Conservation (phyloP, 2,329 filamentous ascomycete species). For the Pseudocercospora vitis region DNA sequence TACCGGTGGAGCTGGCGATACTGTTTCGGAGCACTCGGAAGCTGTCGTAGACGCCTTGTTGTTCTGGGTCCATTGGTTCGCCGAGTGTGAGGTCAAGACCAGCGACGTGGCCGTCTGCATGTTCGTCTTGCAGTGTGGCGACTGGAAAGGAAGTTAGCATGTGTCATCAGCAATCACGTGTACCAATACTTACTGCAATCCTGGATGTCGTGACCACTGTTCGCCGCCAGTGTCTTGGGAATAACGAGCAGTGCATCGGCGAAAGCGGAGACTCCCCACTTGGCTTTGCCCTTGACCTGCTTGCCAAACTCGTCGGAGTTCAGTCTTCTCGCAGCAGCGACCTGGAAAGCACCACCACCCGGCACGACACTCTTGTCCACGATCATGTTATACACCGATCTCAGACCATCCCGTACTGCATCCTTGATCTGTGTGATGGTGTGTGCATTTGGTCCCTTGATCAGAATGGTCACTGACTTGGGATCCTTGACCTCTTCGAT, state of each 20-base stretch:
- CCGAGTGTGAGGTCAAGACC: slow-evolving; percentile 85
- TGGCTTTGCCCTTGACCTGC: slow-evolving; percentile 95
- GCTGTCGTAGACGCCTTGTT: slow-evolving; percentile 92
- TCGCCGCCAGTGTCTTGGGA: slow-evolving; percentile 94
- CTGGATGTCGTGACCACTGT: slow-evolving; percentile 94
- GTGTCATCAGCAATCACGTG: slow-evolving; percentile 4
- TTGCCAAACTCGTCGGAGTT: slow-evolving; percentile 83
- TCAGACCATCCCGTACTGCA: slow-evolving; percentile 88
- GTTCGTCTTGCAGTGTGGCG: slow-evolving; percentile 81
- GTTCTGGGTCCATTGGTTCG: slow-evolving; percentile 89
- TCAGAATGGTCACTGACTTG: slow-evolving; percentile 94
- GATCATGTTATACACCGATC: slow-evolving; percentile 99
- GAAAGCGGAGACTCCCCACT: slow-evolving; percentile 92
- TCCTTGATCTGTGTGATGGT: slow-evolving; percentile 97
- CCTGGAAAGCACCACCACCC: slow-evolving; percentile 91
- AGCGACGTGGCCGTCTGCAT: slow-evolving; percentile 77
- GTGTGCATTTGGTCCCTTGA: slow-evolving; percentile 96
- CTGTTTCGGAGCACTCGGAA: slow-evolving; percentile 93
- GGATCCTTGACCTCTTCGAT: slow-evolving; percentile 98
- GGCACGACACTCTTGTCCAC: slow-evolving; percentile 96
- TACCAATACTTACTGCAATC: slow-evolving; percentile 71
- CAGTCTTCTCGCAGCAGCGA: slow-evolving; percentile 84
- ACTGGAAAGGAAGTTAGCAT: slow-evolving; percentile 54
- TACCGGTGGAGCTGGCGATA: slow-evolving; percentile 89
- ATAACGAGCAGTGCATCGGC: slow-evolving; percentile 93